Percentiles rank a stretch among this genome's conserved stretches.
These are phyloP conservation scores for Biancaea sappan DNA, from an alignment of 306 rosid genomes.

Conservation along the genomic window DNA sequence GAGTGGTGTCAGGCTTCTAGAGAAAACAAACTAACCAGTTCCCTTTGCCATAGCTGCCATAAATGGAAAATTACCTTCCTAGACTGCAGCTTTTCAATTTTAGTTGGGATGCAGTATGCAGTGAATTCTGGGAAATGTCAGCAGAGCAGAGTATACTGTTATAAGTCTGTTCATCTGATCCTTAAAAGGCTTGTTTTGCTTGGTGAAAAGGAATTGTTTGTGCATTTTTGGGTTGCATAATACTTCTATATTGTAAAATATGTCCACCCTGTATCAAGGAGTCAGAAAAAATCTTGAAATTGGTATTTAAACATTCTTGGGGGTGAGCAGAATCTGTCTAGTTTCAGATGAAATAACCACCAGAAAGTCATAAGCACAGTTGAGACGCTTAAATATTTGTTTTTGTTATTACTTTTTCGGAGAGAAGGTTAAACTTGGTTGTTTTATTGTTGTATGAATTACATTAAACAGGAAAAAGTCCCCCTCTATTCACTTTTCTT, in stretches of 20 bases:
- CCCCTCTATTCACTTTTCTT: background rate
- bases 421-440: background rate
- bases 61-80: background rate
- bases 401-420: background rate
- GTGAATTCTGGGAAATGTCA: background rate
- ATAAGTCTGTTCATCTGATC: background rate
- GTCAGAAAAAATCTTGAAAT: too few relatives aligned
- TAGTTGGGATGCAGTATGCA: background rate
- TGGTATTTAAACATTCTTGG: too few relatives aligned
- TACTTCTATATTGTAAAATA: background rate
- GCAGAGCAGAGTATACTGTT: background rate
- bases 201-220: background rate
- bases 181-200: background rate
- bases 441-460: background rate
- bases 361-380: background rate
- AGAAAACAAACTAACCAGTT: background rate
- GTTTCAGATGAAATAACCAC: background rate
- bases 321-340: background rate
- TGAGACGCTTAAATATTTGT: background rate
- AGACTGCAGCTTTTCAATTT: background rate
- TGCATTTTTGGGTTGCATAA: background rate
- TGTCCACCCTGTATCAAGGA: background rate
- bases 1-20: background rate
- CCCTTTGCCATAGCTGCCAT: background rate
- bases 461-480: conserved; percentile 9